Evolutionary conservation across 257 asterid species (phyloP), one percentile per base, ranked within the genome.

Genomic region (Ligustrum vulgare): DNA sequence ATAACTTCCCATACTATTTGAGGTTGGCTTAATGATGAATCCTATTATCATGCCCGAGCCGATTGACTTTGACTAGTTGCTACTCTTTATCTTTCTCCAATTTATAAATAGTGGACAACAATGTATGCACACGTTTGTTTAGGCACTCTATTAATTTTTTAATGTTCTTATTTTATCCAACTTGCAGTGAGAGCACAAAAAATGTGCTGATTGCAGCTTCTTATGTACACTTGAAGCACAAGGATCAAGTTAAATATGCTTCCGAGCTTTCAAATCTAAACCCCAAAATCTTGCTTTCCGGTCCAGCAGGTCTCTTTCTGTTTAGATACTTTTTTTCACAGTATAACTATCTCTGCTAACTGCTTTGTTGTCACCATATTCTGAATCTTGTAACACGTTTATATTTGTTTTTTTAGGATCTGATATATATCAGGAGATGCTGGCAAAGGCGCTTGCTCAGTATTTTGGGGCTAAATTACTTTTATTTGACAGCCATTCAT

Each of bases 381-480:
- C 10, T 78, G 18, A 62, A 51, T 37, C 60, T 49, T 65, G 18
- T 68, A 22, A 69, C 72, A 72, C 69, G 76, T 73, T 62, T 72
- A 3, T n/a, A 72, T 76, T 72, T 80, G 71, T 70, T 69, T 77
- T 28, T 80, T 80, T 90, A 93, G 98, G 98, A 70, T 91, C 98
- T 23, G 94, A 91, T 79, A 89, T 89, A 39, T 93, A 93, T 80
- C 98, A 93, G 82, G 98, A 93, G 87, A 89, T 89, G 98, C 75
- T 93, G 90, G 93, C 87, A 8, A 93, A 87, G 90, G 97, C 94
- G 37, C 92, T 93, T 75, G 96, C 98, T 80, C 96, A 85, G 23
- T 87, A 86, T 78, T 91, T 83, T 84, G 97, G 93, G 78, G 97
- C 98, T 47, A 91, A 88, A 80, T 80, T 93, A 90, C 96, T 93